Percentiles rank a stretch among this genome's conserved stretches.
Evolutionary conservation across 208 protist genomes (phyloP).

Genomic region (Zelonia costaricensis): DNA sequence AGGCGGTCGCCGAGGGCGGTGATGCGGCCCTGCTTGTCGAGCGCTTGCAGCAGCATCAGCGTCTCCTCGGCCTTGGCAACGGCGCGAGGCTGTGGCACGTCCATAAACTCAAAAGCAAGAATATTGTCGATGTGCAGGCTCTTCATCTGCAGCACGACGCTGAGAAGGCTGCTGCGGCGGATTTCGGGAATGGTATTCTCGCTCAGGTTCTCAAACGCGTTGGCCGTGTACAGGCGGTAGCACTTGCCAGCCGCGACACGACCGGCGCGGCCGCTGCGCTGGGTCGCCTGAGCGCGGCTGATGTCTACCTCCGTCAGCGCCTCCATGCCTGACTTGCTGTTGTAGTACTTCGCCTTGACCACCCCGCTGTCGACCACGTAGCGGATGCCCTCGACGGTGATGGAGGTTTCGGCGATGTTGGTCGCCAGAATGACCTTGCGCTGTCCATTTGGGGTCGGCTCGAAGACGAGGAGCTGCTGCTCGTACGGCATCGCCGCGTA

Average conservation of each 20-base stretch:
- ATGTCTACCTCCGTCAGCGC: conserved; percentile 94
- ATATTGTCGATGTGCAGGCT: conserved; percentile 97
- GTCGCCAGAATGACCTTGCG: conserved; percentile 98
- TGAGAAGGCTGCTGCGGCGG: conserved; percentile 97
- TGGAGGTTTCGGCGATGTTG: conserved; percentile 99
- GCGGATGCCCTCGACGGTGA: conserved; percentile 99
- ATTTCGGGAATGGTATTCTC: conserved; percentile 98
- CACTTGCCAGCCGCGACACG: conserved; percentile 97
- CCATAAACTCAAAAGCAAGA: conserved; percentile 99
- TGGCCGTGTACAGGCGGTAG: conserved; percentile 97
- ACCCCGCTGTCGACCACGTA: conserved; percentile 99
- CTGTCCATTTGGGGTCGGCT: conserved; percentile 80
- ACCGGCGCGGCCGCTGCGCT: conserved; percentile 98
- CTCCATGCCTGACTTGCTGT: conserved; percentile 97
- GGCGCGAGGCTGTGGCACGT: conserved; percentile 92
- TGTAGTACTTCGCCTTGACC: conserved; percentile 98
- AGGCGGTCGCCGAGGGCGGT: conserved; percentile 93
- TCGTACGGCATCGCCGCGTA: conserved; percentile 98
- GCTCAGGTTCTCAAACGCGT: conserved; percentile 94
- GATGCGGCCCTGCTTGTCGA: conserved; percentile 88
- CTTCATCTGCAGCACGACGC: conserved; percentile 97
- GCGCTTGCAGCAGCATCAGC: conserved; percentile 93
- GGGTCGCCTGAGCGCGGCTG: conserved; percentile 92
- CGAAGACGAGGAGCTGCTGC: conserved; percentile 96
- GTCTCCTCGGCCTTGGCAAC: conserved; percentile 93